Evolutionary conservation across 805 yeast genomes (phyloP).

Genomic region (Novakomyces olei): DNA sequence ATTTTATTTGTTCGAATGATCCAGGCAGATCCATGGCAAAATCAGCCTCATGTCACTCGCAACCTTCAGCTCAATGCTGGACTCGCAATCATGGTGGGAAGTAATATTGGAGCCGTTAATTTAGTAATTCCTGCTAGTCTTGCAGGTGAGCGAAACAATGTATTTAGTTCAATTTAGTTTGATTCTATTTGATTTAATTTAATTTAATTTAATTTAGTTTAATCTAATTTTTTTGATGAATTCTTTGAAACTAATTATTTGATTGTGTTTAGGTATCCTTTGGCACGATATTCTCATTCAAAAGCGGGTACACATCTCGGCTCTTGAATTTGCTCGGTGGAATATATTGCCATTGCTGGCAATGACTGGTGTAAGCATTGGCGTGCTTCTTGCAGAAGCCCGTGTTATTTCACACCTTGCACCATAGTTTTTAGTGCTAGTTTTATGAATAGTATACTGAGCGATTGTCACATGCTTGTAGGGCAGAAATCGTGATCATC

Average conservation of each 20-base stretch:
- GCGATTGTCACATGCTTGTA: too few relatives aligned
- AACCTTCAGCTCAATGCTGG: not conserved
- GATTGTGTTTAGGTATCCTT: too few relatives aligned
- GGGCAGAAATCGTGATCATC: too few relatives aligned
- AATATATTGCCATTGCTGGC: not conserved
- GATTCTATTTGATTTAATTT: too few relatives aligned
- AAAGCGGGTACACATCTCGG: not conserved
- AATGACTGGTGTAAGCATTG: not conserved
- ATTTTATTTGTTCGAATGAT: not conserved
- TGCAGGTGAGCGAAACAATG: too few relatives aligned
- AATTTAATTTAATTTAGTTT: too few relatives aligned
- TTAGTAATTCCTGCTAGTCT: not conserved
- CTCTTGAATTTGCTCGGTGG: not conserved
- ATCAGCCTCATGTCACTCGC: not conserved
- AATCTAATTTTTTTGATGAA: too few relatives aligned
- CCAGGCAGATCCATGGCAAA: not conserved
- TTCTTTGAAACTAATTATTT: too few relatives aligned
- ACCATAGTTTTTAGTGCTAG: too few relatives aligned
- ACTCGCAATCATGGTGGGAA: not conserved
- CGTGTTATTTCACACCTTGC: too few relatives aligned
- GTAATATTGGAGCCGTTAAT: not conserved
- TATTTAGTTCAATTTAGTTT: too few relatives aligned
- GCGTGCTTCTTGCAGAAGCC: not conserved
- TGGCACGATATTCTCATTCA: not conserved
- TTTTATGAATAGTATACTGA: too few relatives aligned